Conservation (phyloP, 2,329 filamentous ascomycete genomes). For the Cercospora canescens region DNA sequence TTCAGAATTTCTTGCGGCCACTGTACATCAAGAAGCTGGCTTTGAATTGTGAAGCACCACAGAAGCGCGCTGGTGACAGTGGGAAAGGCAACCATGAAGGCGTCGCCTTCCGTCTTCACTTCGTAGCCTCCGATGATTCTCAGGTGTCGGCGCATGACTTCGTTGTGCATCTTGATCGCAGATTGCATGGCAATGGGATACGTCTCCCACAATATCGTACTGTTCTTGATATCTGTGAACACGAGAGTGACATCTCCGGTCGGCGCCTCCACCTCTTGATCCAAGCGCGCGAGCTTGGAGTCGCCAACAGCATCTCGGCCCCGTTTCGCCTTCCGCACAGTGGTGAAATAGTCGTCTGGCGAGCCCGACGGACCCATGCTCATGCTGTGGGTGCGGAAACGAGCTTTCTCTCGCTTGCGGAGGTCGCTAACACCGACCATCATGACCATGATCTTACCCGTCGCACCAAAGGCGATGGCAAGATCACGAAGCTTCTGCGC, state of each 20-base stretch:
- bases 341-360: slow-evolving; percentile 68
- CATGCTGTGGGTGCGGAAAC: slow-evolving; percentile 78
- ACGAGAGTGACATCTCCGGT: slow-evolving; percentile 89
- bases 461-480: slow-evolving; percentile 92
- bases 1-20: slow-evolving; percentile 94
- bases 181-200: slow-evolving; percentile 94
- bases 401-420: slow-evolving; percentile 77
- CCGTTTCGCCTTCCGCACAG: slow-evolving; percentile 64
- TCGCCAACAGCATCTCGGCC: slow-evolving; percentile 65
- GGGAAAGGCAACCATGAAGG: slow-evolving; percentile 98
- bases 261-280: slow-evolving; percentile 87
- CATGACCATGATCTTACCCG: slow-evolving; percentile 98
- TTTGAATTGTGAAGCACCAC: slow-evolving; percentile 96
- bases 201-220: slow-evolving; percentile 92
- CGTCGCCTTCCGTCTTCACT: slow-evolving; percentile 99
- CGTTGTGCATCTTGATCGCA: slow-evolving; percentile 96
- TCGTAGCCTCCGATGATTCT: slow-evolving; percentile 95
- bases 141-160: slow-evolving; percentile 90
- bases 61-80: slow-evolving; percentile 91
- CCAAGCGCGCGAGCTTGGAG: slow-evolving; percentile 81
- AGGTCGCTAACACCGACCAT: slow-evolving; percentile 91
- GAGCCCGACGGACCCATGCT: slow-evolving; percentile 77
- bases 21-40: slow-evolving; percentile 78
- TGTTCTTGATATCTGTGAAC: slow-evolving; percentile 99
- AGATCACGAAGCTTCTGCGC: slow-evolving; percentile 92